phyloP scores from a whole-genome alignment of 495 filamentous ascomycete genomes.

The Penicillium robsamsonii region DNA sequence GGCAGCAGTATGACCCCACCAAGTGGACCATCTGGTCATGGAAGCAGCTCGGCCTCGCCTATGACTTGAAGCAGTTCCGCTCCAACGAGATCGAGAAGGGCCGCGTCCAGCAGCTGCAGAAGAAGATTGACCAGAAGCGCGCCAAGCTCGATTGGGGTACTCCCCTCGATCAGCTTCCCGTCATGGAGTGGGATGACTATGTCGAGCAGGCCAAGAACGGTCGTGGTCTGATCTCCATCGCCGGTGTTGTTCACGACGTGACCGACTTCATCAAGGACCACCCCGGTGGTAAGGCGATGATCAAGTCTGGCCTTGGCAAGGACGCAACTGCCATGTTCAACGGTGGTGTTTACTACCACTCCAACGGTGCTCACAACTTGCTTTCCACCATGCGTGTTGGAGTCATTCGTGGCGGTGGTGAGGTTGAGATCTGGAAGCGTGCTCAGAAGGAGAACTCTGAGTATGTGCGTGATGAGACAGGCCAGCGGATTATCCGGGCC shows the following conservation, averaged over 20 bases:
- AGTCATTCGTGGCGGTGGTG: slow-evolving; percentile 92
- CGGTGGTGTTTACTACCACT: slow-evolving; percentile 97
- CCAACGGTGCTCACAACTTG: slow-evolving; percentile 96
- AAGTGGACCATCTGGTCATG: slow-evolving; percentile 95
- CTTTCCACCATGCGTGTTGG: slow-evolving; percentile 95
- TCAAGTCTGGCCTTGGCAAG: slow-evolving; percentile 90
- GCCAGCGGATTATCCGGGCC: slow-evolving; percentile 83
- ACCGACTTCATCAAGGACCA: slow-evolving; percentile 94
- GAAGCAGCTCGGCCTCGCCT: slow-evolving; percentile 93
- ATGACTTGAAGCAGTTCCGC: slow-evolving; percentile 95
- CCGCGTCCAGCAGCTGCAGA: slow-evolving; percentile 93
- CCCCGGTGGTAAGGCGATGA: slow-evolving; percentile 94
- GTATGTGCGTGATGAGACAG: slow-evolving; percentile 75
- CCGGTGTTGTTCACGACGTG: slow-evolving; percentile 95
- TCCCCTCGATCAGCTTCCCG: slow-evolving; percentile 89
- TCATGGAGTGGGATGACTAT: slow-evolving; percentile 96
- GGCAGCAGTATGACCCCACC: slow-evolving; percentile 98
- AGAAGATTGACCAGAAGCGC: slow-evolving; percentile 98
- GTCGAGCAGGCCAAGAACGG: slow-evolving; percentile 85
- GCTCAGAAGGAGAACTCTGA: slow-evolving; percentile 80
- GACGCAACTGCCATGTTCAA: slow-evolving; percentile 99
- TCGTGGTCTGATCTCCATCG: slow-evolving; percentile 81
- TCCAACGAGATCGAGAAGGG: slow-evolving; percentile 99
- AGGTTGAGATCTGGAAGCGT: slow-evolving; percentile 99
- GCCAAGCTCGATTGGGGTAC: slow-evolving; percentile 90